A percentile compares a stretch with the other conserved stretches of the same genome.
Evolutionary conservation across 2,329 filamentous ascomycete genomes (phyloP).

Genomic region (Hypoxylon sp.): DNA sequence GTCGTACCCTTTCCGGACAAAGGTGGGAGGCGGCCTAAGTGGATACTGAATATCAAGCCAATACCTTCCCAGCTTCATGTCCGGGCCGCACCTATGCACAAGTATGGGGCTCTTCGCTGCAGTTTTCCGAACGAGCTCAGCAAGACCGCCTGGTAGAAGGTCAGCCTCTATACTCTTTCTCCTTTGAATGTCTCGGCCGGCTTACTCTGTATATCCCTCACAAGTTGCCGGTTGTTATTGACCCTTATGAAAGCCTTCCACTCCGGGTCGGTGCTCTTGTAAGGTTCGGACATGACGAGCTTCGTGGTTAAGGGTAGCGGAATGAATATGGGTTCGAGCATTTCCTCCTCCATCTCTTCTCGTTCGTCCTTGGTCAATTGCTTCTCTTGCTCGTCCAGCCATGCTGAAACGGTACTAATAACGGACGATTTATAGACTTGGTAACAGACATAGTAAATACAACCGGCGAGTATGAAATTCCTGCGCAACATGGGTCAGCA

Average conservation of each 20-base stretch:
- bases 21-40: slow-evolving; percentile 69
- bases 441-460: slow-evolving; percentile 57
- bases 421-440: slow-evolving; percentile 63
- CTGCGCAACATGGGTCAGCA: slow-evolving; percentile 36
- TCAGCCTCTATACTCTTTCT: slow-evolving; percentile 46
- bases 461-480: slow-evolving; percentile 51
- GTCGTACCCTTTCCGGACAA: slow-evolving; percentile 71
- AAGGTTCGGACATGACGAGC: slow-evolving; percentile 64
- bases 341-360: slow-evolving; percentile 58
- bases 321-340: slow-evolving; percentile 68
- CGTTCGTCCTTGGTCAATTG: slow-evolving; percentile 62
- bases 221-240: slow-evolving; percentile 66
- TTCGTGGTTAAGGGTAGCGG: slow-evolving; percentile 73
- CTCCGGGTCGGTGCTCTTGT: slow-evolving; percentile 72
- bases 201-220: slow-evolving; percentile 65
- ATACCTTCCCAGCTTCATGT: slow-evolving; percentile 64
- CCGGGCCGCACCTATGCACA: slow-evolving; percentile 61
- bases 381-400: slow-evolving; percentile 60
- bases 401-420: slow-evolving; percentile 61
- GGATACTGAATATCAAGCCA: slow-evolving; percentile 77
- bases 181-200: slow-evolving; percentile 5
- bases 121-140: slow-evolving; percentile 59
- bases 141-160: slow-evolving; percentile 60
- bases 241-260: slow-evolving; percentile 73
- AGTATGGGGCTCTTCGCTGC: slow-evolving; percentile 62